Conservation (phyloP, 2,329 filamentous ascomycete species). For the Blastomyces emzantsi region DNA sequence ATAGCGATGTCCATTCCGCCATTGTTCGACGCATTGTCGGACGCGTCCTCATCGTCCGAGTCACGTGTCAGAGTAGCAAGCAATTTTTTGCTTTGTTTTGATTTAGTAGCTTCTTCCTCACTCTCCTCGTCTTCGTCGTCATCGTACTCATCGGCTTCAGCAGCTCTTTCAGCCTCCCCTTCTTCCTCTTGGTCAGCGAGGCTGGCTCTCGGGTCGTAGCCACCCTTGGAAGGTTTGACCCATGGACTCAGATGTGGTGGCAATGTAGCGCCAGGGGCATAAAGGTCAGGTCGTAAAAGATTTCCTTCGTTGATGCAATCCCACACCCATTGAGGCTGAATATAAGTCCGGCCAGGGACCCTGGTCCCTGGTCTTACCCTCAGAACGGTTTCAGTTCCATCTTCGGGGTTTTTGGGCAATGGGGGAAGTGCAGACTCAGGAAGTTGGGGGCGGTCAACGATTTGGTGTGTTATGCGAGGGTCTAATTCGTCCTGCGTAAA, state of each 20-base stretch:
- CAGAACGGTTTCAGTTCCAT: constrained; percentile 40
- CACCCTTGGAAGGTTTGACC: constrained; percentile 75
- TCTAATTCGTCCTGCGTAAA: constrained; percentile 87
- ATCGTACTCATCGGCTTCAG: constrained; percentile 47
- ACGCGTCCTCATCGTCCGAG: constrained; percentile 31
- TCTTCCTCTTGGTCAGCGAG: constrained; percentile 83
- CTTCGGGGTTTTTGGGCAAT: constrained; percentile 36
- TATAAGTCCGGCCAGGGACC: constrained; percentile 82
- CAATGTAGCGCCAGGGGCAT: constrained; percentile 79
- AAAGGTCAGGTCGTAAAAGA: constrained; percentile 75
- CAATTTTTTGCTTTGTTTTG: constrained; percentile 27
- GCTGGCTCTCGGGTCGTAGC: constrained; percentile 82
- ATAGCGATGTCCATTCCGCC: constrained; percentile 43
- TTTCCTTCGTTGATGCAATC: constrained; percentile 90
- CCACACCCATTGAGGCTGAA: constrained; percentile 99
- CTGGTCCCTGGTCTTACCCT: constrained; percentile 54
- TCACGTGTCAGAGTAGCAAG: constrained; percentile 30
- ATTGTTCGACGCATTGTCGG: constrained; percentile 37
- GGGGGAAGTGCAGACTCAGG: constrained; percentile 45
- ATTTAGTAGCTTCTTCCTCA: constrained; percentile 30
- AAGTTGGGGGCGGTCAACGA: constrained; percentile 80
- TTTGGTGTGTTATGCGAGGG: constrained; percentile 85
- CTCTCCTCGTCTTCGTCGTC: constrained; percentile 38
- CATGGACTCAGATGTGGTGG: constrained; percentile 95
- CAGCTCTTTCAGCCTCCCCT: constrained; percentile 67